Evolutionary conservation across 1,139 yeast species (phyloP).

Genomic region (Arxiozyma slooffiae): DNA sequence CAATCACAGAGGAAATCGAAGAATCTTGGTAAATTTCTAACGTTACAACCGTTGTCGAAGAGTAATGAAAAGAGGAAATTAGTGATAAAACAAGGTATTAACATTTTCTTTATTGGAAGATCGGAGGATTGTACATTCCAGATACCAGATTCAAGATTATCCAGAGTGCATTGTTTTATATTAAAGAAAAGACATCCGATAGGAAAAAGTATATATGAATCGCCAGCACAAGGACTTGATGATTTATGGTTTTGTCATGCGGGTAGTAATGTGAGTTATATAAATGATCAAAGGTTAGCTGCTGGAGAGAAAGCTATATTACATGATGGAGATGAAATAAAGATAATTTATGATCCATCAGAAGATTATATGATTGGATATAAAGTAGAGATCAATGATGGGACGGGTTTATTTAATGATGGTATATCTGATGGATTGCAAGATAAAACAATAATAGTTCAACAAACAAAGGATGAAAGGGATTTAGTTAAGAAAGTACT

Average conservation of each 20-base stretch:
- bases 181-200: conserved; percentile 51
- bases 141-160: conserved; percentile 64
- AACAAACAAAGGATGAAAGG: conserved; percentile 23
- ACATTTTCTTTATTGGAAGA: conserved; percentile 58
- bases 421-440: conserved; percentile 22
- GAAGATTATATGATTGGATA: conserved; percentile 46
- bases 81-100: conserved; percentile 51
- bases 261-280: conserved; percentile 70
- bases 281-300: conserved; percentile 52
- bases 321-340: conserved; percentile 54
- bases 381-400: conserved; percentile 42
- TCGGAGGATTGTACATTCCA: conserved; percentile 48
- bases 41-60: conserved; percentile 37
- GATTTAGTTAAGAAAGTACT: conserved; percentile 17
- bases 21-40: conserved; percentile 39
- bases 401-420: conserved; percentile 47
- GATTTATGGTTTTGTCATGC: conserved; percentile 77
- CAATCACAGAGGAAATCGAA: neutral
- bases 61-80: conserved; percentile 40
- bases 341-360: conserved; percentile 52
- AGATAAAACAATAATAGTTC: conserved; percentile 11
- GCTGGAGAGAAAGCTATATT: conserved; percentile 54
- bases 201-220: conserved; percentile 45
- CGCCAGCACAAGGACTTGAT: conserved; percentile 58
- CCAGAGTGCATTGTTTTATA: conserved; percentile 73